These are phyloP conservation scores for Deuterostichococcus epilithicus DNA, from an alignment of 139 green algal species.

Conservation along the genomic window DNA sequence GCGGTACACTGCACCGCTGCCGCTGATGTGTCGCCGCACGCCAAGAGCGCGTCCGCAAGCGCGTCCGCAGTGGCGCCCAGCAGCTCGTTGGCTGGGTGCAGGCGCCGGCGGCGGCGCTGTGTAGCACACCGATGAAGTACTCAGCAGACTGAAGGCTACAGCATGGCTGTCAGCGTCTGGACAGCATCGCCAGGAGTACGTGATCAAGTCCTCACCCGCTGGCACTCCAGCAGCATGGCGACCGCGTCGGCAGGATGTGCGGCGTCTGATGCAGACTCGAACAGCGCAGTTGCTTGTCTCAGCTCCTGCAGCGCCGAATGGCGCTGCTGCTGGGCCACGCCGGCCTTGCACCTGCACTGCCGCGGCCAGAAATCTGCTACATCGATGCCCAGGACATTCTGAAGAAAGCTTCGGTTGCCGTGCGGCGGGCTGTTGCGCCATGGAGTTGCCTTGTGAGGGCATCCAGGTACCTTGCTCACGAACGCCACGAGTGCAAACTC, in stretches of 20 bases:
- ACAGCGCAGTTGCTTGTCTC: no score
- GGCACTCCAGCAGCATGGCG: not conserved
- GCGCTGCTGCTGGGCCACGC: not conserved
- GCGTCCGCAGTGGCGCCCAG: constrained; percentile 19
- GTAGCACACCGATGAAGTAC: not conserved
- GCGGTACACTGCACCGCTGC: not conserved
- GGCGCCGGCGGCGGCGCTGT: not conserved
- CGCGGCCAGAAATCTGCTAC: no score
- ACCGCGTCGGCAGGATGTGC: not conserved
- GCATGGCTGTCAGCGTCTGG: not conserved
- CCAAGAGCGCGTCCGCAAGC: constrained; percentile 1
- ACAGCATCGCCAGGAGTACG: no score
- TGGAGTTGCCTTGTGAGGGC: not conserved
- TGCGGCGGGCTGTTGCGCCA: not conserved
- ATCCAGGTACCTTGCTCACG: not conserved
- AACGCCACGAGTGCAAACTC: not conserved
- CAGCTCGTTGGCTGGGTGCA: constrained; percentile 22
- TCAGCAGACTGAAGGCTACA: not conserved
- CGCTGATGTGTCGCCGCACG: not conserved
- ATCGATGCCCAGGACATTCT: not conserved
- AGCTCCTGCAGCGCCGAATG: not conserved
- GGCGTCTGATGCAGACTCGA: not conserved
- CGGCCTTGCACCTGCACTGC: not conserved
- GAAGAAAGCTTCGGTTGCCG: not conserved
- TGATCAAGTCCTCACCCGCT: constrained; percentile 3